Base-by-base conservation (phyloP, 306 rosid genomes). In the Rosa chinensis region DNA sequence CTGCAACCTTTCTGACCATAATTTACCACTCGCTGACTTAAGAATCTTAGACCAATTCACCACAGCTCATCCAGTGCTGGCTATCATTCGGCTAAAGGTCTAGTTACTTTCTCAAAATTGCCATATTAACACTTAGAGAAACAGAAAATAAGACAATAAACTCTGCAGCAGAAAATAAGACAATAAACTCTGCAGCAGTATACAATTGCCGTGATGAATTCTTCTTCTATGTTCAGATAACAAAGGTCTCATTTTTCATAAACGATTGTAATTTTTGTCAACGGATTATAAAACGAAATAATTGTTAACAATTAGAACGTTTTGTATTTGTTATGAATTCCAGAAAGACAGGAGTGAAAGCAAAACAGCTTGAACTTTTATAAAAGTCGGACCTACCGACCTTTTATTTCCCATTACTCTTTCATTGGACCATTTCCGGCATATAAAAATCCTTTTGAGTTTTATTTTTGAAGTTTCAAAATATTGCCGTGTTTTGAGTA, bases 321-420 rank as follows among this genome's bases (percentile, higher is more conserved):
- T 59, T 63, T 32, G 69, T 28, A 58, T 23, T 6, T 10, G 69
- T 0, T 63, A 66, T 16, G 47, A 66, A 47, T 66, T 37, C 47
- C 70, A 37, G 37, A 16, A 71, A 48, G 43, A 35, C 25, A 8
- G 25, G 23, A 20, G 25, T 18, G 23, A 56, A 56, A 56, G 62
- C 62, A 16, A 16, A 7, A n/a, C 11, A n/a, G 25, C 23, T 55
- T n/a, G 11, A 8, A n/a, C 25, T 56, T 56, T 0, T 58, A 58
- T 20, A 21, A 8, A 1, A 9, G 63, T 21, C 32, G 13, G 35
- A 58, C 63, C 21, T 8, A 21, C 14, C 1, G 48, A 82, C 52
- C 70, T 37, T 72, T 48, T 66, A 66, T 71, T 76, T 52, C 55
- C 71, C 45, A 13, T 13, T 64, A 37, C 70, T 35, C 58, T 17